Base-by-base conservation (phyloP, 306 rosid genomes). In the Crotalaria pallida region DNA sequence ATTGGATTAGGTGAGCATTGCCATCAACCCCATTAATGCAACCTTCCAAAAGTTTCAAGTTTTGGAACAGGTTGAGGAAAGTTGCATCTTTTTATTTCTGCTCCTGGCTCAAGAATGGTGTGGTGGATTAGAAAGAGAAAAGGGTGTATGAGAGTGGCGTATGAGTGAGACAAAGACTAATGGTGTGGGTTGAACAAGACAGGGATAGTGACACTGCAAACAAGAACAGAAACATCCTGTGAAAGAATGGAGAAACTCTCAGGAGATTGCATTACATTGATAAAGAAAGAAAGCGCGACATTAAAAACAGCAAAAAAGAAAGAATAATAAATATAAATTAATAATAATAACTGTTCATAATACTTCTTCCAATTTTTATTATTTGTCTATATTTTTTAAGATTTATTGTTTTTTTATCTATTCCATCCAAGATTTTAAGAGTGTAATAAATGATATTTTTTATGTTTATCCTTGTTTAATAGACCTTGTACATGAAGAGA, bases 161-260 rank as follows among this genome's bases (percentile, higher is more conserved):
- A 33, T 27, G 72, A 44, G 38, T 18, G 16, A 74, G 81, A 81
- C 65, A 76, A 43, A 79, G 80, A 77, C 66, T 61, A 64, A 34
- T 74, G 80, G 47, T 57, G 53, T 40, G 70, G 77, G 77, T 62
- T 70, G 81, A 60, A 72, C 77, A 52, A 72, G 83, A 67, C 24
- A 55, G 80, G 64, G 78, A 82, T 71, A 45, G 76, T 44, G 80
- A 69, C 80, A 56, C 79, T 65, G 77, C 67, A 69, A 65, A 84
- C 73, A 82, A 47, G 79, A 82, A 79, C 81, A 86, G 80, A 77
- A 81, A 82, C 87, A 87, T 81, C 82, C 82, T 57, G 79, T 88
- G 78, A 72, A 82, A 75, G 79, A 49, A 71, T 86, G 81, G 80
- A 71, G 76, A 68, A 59, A 63, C 43, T 29, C 77, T 44, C 75